Conservation (phyloP, 164 flowering plant genomes). For the Vitis amurensis region DNA sequence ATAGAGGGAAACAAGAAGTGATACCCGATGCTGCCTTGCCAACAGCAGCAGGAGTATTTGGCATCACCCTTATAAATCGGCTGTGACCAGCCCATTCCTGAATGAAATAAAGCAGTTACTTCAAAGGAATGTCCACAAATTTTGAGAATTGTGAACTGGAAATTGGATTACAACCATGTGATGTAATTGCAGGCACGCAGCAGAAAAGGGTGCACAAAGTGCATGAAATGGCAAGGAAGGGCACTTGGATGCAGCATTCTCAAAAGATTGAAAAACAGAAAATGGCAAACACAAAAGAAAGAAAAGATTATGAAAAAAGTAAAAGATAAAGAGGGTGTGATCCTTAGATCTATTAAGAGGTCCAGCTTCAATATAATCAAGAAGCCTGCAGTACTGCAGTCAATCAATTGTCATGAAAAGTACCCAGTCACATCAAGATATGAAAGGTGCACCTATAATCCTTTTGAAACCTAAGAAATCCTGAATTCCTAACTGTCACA, state of each 20-base stretch:
- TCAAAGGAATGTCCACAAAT: background rate
- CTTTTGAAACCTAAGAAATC: background rate
- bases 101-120: constrained; percentile 7
- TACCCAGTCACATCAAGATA: background rate
- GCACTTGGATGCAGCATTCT: too few relatives aligned
- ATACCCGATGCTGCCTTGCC: constrained; percentile 93
- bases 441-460: background rate
- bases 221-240: too few relatives aligned
- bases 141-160: background rate
- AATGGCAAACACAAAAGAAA: too few relatives aligned
- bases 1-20: background rate
- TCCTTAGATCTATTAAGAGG: background rate
- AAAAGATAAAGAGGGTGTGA: background rate
- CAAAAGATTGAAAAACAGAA: too few relatives aligned
- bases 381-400: background rate
- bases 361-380: background rate
- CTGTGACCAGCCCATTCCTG: constrained; percentile 90
- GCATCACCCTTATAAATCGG: constrained; percentile 91
- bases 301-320: background rate
- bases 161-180: background rate
- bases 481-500: background rate
- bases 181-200: background rate
- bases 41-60: constrained; percentile 96
- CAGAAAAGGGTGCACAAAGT: too few relatives aligned
- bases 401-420: background rate